These are phyloP conservation scores for Rhodotorula sp. DNA, from an alignment of 1,284 basidiomycete species.

Conservation along the genomic window DNA sequence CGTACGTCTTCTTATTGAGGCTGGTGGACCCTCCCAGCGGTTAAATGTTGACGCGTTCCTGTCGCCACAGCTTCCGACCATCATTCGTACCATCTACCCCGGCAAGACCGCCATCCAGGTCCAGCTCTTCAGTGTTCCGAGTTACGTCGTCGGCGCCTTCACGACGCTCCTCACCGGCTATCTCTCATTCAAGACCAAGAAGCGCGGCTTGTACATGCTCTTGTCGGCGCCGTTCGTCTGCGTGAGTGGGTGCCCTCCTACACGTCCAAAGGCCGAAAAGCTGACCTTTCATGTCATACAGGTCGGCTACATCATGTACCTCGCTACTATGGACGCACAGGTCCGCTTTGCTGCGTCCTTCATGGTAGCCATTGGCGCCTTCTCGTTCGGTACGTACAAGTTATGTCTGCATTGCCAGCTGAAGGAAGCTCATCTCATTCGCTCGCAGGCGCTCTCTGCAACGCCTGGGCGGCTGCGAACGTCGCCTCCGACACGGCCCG, in stretches of 20 bases:
- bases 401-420: too few species aligned
- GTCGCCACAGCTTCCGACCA: constrained; percentile 25
- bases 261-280: too few species aligned
- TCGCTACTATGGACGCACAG: constrained; percentile 26
- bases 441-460: constrained; percentile 31
- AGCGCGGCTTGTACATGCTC: constrained; percentile 46
- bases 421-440: too few species aligned
- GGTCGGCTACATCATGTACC: neutral
- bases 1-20: too few species aligned
- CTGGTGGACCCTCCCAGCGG: too few species aligned
- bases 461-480: constrained; percentile 43
- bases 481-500: constrained; percentile 47
- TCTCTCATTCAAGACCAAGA: constrained; percentile 48
- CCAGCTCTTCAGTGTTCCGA: constrained; percentile 51
- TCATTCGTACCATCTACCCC: constrained; percentile 52
- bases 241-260: constrained; percentile 7
- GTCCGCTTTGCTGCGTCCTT: constrained; percentile 46
- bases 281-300: too few species aligned
- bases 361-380: constrained; percentile 47
- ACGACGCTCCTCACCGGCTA: constrained; percentile 39
- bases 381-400: constrained; percentile 49
- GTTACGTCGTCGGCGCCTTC: constrained; percentile 43
- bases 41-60: neutral
- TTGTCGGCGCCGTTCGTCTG: constrained; percentile 45
- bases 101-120: constrained; percentile 45